Evolutionary conservation across 768 basidiomycete species (phyloP).

Genomic region (Amanita pseudoporphyria): DNA sequence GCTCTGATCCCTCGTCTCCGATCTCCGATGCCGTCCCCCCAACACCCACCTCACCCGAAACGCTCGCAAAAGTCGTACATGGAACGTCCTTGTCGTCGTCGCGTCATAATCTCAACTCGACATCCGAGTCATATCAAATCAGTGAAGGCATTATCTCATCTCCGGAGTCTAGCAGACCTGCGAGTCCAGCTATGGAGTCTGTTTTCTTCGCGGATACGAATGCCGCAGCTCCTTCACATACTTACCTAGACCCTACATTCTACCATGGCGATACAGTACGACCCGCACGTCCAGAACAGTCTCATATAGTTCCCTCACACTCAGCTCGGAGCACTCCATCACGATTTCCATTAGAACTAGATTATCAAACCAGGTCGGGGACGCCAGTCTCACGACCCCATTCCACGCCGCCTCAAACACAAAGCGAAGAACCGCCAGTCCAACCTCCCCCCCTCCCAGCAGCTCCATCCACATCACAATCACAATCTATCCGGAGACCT

Average conservation of each 20-base stretch:
- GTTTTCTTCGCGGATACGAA: slow-evolving; percentile 30
- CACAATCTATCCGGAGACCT: background rate
- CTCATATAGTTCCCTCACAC: slow-evolving; percentile 6
- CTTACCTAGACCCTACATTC: slow-evolving; percentile 32
- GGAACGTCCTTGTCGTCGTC: slow-evolving; percentile 24
- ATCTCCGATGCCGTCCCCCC: slow-evolving; percentile 21
- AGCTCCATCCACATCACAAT: background rate
- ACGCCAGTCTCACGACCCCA: slow-evolving; percentile 13
- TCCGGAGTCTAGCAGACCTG: slow-evolving; percentile 14
- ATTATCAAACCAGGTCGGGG: background rate
- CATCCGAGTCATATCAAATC: slow-evolving; percentile 22
- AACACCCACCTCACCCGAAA: slow-evolving; percentile 25
- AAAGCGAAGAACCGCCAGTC: background rate
- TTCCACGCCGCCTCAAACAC: slow-evolving; percentile 17
- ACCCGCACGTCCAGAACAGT: slow-evolving; percentile 29
- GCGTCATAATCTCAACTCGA: slow-evolving; percentile 10
- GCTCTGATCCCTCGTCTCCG: slow-evolving; percentile 14
- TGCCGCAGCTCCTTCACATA: slow-evolving; percentile 35
- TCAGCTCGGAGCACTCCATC: background rate
- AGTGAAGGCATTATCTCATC: slow-evolving; percentile 21
- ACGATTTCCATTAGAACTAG: background rate
- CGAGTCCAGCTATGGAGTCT: slow-evolving; percentile 42
- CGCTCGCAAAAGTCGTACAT: slow-evolving; percentile 33
- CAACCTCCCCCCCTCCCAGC: background rate
- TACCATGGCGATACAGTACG: slow-evolving; percentile 23